A percentile compares a stretch with the other conserved stretches of the same genome.
Evolutionary conservation across 1,284 basidiomycete species (phyloP).

Genomic region (Entoloma clypeatum): DNA sequence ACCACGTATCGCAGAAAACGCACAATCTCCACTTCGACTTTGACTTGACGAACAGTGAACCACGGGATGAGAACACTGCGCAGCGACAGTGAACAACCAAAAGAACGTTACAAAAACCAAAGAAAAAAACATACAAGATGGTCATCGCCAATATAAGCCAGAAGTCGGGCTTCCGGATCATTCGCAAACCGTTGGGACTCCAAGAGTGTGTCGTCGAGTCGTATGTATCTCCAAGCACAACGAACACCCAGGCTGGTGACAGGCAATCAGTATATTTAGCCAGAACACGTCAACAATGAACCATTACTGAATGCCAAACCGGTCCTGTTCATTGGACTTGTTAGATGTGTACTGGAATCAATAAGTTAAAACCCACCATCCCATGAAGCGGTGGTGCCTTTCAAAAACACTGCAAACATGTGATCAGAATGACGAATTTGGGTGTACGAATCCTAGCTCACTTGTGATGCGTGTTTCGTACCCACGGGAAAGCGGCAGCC

Average conservation of each 20-base stretch:
- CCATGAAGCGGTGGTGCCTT: constrained; percentile 71
- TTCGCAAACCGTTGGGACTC: constrained; percentile 48
- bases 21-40: constrained; percentile 69
- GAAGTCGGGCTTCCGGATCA: constrained; percentile 67
- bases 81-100: not conserved
- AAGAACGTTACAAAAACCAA: not conserved
- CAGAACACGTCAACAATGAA: constrained; percentile 56
- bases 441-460: constrained; percentile 30
- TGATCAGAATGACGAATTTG: not conserved
- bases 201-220: constrained; percentile 49
- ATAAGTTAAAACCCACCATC: constrained; percentile 50
- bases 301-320: constrained; percentile 55
- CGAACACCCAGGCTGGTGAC: constrained; percentile 48
- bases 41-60: constrained; percentile 66
- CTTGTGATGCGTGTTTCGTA: constrained; percentile 76
- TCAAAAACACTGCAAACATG: constrained; percentile 55
- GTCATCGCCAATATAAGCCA: constrained; percentile 74
- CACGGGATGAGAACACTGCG: constrained; percentile 64
- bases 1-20: constrained; percentile 25
- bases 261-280: not conserved
- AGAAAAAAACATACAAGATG: constrained; percentile 48
- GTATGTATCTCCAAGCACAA: constrained; percentile 61
- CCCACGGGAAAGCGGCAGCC: constrained; percentile 64
- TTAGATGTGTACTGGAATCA: constrained; percentile 10
- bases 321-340: constrained; percentile 36